phyloP scores from a whole-genome alignment of 768 basidiomycete species.

The Obba rivulosa region DNA sequence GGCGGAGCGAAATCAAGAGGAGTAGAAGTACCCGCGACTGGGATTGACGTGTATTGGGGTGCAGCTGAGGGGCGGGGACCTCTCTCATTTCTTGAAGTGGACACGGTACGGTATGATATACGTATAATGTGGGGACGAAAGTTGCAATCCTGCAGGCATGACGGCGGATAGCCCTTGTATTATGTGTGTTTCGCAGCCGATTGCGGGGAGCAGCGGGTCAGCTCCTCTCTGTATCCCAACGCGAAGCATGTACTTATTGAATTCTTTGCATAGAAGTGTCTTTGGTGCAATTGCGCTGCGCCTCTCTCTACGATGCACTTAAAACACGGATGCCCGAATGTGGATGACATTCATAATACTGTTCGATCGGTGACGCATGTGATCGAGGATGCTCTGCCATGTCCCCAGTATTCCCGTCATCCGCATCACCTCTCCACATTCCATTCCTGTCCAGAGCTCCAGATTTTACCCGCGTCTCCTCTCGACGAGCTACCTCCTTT shows the following conservation, averaged over 20 bases:
- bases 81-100: too few species aligned
- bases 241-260: background rate
- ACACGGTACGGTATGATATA: too few species aligned
- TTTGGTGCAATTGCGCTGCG: too few species aligned
- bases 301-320: too few species aligned
- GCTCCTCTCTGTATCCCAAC: background rate
- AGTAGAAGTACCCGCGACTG: constrained; percentile 18
- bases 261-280: too few species aligned
- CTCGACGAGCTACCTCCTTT: background rate
- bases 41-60: constrained; percentile 10
- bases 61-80: too few species aligned
- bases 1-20: constrained; percentile 46
- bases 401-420: constrained; percentile 4
- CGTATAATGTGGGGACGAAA: too few species aligned
- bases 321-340: too few species aligned
- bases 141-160: too few species aligned
- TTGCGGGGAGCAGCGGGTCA: background rate
- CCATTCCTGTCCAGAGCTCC: background rate
- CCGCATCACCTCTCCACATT: constrained; percentile 1
- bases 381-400: constrained; percentile 1
- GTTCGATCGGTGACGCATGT: constrained; percentile 11
- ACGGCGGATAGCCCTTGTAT: too few species aligned
- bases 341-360: background rate
- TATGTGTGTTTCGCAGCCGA: background rate
- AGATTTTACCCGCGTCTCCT: background rate